These are phyloP conservation scores for Colletotrichum sp. DNA, from an alignment of 2,329 filamentous ascomycete species.

Conservation along the genomic window DNA sequence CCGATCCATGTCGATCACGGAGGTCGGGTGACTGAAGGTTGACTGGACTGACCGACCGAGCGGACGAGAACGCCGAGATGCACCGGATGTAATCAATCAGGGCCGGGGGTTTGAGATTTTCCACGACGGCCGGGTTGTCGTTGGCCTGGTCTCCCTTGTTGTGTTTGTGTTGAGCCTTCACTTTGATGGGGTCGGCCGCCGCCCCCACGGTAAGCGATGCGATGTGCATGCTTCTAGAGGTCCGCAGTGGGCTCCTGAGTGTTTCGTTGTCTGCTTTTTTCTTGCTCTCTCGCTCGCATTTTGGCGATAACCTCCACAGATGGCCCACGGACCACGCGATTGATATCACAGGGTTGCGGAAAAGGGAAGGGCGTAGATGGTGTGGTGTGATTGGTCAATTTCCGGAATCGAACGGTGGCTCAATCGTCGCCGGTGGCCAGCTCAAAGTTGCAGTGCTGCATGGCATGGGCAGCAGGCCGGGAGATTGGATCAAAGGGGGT, in stretches of 20 bases:
- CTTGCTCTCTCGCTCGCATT: not conserved
- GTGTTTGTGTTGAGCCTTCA: not conserved
- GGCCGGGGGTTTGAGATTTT: not conserved
- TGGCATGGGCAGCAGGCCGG: not conserved
- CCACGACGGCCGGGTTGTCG: not conserved
- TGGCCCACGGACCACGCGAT: constrained; percentile 1
- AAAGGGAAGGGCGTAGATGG: not conserved
- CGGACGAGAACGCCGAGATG: constrained; percentile 4
- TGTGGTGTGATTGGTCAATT: constrained; percentile 12
- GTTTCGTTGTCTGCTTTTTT: not conserved
- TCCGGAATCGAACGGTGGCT: not conserved
- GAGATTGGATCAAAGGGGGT: not conserved
- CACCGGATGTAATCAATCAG: not conserved
- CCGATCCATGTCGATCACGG: not conserved
- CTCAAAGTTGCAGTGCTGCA: not conserved
- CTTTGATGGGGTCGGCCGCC: not conserved
- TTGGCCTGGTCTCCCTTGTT: not conserved
- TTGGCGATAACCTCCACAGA: constrained; percentile 10
- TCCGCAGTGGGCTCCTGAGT: not conserved
- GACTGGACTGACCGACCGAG: not conserved
- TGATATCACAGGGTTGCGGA: not conserved
- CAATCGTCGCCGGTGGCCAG: not conserved
- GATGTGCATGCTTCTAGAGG: not conserved
- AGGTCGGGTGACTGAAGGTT: not conserved
- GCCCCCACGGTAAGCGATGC: not conserved